A percentile compares a stretch with the other conserved stretches of the same genome.
Conservation (phyloP, 805 yeast genomes). For the Kluyveromyces dobzhanskii region DNA sequence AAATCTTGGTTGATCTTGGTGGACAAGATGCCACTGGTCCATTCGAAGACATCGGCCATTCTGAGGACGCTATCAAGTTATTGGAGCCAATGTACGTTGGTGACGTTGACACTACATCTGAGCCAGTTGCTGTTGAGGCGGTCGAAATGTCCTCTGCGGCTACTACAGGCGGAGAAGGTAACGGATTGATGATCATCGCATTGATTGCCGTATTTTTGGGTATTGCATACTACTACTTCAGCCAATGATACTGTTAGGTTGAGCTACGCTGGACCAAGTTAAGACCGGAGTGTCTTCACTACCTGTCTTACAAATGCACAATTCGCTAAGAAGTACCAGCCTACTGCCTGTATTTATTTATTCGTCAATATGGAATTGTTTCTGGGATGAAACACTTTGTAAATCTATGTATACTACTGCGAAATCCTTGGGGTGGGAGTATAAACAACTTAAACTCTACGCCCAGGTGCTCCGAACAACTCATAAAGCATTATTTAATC, state of each 20-base stretch:
- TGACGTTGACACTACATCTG: slow-evolving; percentile 58
- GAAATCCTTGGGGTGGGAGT: no score
- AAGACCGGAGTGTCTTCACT: no score
- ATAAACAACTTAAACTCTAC: no score
- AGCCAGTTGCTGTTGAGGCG: slow-evolving; percentile 22
- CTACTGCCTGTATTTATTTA: no score
- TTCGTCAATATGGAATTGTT: no score
- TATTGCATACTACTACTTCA: slow-evolving; percentile 22
- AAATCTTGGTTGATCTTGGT: slow-evolving; percentile 67
- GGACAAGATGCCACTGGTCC: slow-evolving; percentile 80
- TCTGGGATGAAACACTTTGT: no score
- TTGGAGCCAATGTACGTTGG: slow-evolving; percentile 67
- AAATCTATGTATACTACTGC: no score
- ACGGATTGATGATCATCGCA: slow-evolving; percentile 74
- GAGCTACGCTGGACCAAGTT: no score
- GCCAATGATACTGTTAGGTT: slow-evolving; percentile 9
- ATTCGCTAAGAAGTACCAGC: no score
- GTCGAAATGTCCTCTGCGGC: slow-evolving; percentile 34
- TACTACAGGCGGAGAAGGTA: slow-evolving; percentile 53
- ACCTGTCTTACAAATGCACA: no score
- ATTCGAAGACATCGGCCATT: slow-evolving; percentile 91
- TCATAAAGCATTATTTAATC: no score
- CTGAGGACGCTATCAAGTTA: slow-evolving; percentile 86
- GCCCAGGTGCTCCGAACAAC: no score
- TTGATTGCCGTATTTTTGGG: slow-evolving; percentile 47